These are phyloP conservation scores for Capronia epimyces DNA, from an alignment of 2,329 filamentous ascomycete genomes.

Conservation along the genomic window DNA sequence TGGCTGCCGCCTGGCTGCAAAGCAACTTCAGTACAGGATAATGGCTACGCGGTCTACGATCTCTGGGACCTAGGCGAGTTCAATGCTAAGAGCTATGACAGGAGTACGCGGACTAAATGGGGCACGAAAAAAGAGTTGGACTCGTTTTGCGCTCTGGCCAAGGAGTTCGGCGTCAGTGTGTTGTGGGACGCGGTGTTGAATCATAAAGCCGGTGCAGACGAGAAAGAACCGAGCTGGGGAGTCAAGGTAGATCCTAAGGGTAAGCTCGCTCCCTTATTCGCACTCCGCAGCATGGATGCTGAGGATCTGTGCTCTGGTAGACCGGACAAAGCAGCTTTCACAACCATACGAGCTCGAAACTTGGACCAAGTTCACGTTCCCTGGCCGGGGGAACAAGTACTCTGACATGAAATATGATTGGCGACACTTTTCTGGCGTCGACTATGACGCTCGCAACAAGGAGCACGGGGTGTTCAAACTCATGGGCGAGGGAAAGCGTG, in stretches of 20 bases:
- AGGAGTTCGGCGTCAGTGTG: slow-evolving; percentile 51
- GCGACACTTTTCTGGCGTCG: slow-evolving; percentile 63
- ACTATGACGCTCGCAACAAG: slow-evolving; percentile 56
- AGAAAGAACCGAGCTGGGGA: slow-evolving; percentile 56
- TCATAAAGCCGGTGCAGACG: slow-evolving; percentile 65
- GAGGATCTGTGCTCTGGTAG: slow-evolving; percentile 26
- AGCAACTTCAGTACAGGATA: slow-evolving; percentile 52
- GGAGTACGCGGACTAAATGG: slow-evolving; percentile 56
- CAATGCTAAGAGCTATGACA: slow-evolving; percentile 58
- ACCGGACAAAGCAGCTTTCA: slow-evolving; percentile 52
- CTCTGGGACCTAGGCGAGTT: slow-evolving; percentile 68
- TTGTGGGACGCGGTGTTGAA: slow-evolving; percentile 69
- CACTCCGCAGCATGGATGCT: neutral
- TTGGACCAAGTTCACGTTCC: slow-evolving; percentile 64
- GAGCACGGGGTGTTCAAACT: slow-evolving; percentile 59
- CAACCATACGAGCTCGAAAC: slow-evolving; percentile 59
- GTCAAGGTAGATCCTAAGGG: slow-evolving; percentile 58
- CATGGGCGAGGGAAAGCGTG: slow-evolving; percentile 50
- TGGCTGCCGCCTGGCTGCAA: slow-evolving; percentile 71
- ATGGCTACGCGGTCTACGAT: slow-evolving; percentile 66
- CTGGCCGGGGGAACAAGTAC: slow-evolving; percentile 55
- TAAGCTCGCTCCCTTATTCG: slow-evolving; percentile 16
- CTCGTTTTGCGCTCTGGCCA: slow-evolving; percentile 48
- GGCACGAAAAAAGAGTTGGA: slow-evolving; percentile 58
- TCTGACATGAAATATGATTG: slow-evolving; percentile 60